phyloP scores from a whole-genome alignment of 108 stramenopile species.

The Stephanodiscus triporus region DNA sequence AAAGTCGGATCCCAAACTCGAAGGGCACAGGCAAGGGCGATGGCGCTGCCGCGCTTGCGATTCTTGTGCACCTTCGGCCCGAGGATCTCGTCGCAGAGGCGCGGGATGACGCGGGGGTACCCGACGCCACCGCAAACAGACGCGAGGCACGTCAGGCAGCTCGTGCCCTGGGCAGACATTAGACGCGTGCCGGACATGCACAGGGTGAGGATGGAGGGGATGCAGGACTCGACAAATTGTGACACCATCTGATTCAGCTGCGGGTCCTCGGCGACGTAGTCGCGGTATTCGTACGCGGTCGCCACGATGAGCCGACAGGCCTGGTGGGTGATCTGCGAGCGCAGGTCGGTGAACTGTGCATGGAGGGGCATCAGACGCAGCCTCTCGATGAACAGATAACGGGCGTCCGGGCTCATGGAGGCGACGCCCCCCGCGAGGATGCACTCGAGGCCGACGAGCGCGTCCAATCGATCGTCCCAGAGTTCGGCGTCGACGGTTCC shows the following conservation, averaged over 20 bases:
- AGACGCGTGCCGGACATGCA: conserved; percentile 42
- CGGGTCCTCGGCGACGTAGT: conserved; percentile 20
- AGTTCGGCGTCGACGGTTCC: conserved; percentile 34
- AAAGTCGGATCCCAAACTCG: conserved; percentile 36
- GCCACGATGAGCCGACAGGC: conserved; percentile 39
- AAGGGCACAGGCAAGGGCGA: conserved; percentile 40
- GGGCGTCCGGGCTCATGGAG: conserved; percentile 18
- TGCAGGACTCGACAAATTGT: conserved; percentile 44
- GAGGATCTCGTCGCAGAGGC: conserved; percentile 41
- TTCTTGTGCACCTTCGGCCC: conserved; percentile 51
- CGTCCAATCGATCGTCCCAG: conserved; percentile 49
- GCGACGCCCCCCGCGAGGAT: conserved; percentile 42
- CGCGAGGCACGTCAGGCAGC: conserved; percentile 33
- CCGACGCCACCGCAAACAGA: conserved; percentile 27
- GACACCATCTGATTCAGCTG: conserved; percentile 19
- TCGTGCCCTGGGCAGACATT: conserved; percentile 54
- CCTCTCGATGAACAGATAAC: conserved; percentile 39
- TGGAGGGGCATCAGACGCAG: conserved; percentile 45
- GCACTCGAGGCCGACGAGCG: conserved; percentile 41
- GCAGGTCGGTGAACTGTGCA: conserved; percentile 50
- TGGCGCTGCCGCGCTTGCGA: conserved; percentile 36
- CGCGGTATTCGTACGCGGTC: conserved; percentile 36
- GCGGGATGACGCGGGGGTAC: conserved; percentile 27
- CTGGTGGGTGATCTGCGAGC: conserved; percentile 52
- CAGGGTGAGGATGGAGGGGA: conserved; percentile 39